phyloP scores from a whole-genome alignment of 2,329 filamentous ascomycete species.

The Botryotinia calthae region DNA sequence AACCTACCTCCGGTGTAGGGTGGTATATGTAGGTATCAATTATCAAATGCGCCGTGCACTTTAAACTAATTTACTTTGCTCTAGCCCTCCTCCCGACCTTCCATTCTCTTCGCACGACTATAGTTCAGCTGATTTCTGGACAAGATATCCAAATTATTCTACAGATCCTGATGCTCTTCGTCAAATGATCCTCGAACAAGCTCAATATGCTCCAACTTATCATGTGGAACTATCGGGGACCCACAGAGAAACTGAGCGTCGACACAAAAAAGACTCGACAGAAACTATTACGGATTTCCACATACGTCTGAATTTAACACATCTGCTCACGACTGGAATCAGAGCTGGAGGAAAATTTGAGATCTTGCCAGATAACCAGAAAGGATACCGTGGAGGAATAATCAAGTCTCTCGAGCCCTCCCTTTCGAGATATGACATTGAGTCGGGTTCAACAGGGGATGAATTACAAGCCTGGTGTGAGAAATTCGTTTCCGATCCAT shows the following conservation, averaged over 20 bases:
- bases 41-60: background rate
- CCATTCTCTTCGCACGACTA: conserved; percentile 33
- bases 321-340: conserved; percentile 51
- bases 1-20: background rate
- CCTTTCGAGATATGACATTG: conserved; percentile 35
- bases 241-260: conserved; percentile 35
- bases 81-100: conserved; percentile 28
- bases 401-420: conserved; percentile 51
- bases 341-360: conserved; percentile 46
- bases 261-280: conserved; percentile 45
- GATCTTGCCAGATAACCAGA: conserved; percentile 57
- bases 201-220: conserved; percentile 33
- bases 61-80: background rate
- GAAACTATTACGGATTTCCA: conserved; percentile 58
- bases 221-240: conserved; percentile 37
- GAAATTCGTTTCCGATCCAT: conserved; percentile 58
- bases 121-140: conserved; percentile 30
- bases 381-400: conserved; percentile 63
- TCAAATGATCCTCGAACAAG: conserved; percentile 34
- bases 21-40: conserved; percentile 12
- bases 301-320: conserved; percentile 56
- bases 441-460: conserved; percentile 19
- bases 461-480: conserved; percentile 56
- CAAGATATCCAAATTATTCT: conserved; percentile 34
- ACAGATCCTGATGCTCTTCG: conserved; percentile 29